phyloP scores from a whole-genome alignment of 75 land plant genomes.

The Adiantum capillusveneris region DNA sequence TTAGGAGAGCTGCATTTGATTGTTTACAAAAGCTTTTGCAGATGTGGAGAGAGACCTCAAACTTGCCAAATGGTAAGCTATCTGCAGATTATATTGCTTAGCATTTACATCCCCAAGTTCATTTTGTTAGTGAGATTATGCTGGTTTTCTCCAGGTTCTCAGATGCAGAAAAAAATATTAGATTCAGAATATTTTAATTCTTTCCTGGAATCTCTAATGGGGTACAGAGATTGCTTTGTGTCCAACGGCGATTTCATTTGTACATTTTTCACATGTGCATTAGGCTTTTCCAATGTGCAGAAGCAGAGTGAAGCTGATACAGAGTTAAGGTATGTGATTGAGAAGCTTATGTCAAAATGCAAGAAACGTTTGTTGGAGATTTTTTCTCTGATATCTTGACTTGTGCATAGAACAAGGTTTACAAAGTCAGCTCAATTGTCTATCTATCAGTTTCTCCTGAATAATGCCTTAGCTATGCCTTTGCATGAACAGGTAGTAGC shows the following conservation, averaged over 20 bases:
- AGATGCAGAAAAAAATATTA: too few species aligned
- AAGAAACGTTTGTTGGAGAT: too few species aligned
- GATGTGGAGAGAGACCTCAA: background rate
- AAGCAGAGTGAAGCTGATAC: too few species aligned
- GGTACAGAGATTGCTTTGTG: slow-evolving; percentile 30
- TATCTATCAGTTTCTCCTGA: slow-evolving; percentile 10
- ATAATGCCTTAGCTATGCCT: slow-evolving; percentile 16
- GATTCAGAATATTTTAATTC: slow-evolving; percentile 2
- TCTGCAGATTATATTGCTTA: slow-evolving; percentile 5
- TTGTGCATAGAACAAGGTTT: too few species aligned
- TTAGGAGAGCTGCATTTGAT: slow-evolving; percentile 45
- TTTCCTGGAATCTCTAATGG: slow-evolving; percentile 32
- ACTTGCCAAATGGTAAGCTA: slow-evolving; percentile 16
- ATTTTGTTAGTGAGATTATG: too few species aligned
- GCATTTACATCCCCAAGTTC: too few species aligned
- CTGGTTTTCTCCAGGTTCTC: too few species aligned
- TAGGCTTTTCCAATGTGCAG: slow-evolving; percentile 17
- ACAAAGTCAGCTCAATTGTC: background rate
- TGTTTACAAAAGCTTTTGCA: slow-evolving; percentile 30
- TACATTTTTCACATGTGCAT: slow-evolving; percentile 31
- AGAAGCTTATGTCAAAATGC: too few species aligned
- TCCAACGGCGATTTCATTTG: slow-evolving; percentile 45
- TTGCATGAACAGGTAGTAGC: slow-evolving; percentile 15
- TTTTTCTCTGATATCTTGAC: too few species aligned
- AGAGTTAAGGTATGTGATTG: too few species aligned